phyloP scores from a whole-genome alignment of 2,329 filamentous ascomycete genomes.

The Penicillium sp. region DNA sequence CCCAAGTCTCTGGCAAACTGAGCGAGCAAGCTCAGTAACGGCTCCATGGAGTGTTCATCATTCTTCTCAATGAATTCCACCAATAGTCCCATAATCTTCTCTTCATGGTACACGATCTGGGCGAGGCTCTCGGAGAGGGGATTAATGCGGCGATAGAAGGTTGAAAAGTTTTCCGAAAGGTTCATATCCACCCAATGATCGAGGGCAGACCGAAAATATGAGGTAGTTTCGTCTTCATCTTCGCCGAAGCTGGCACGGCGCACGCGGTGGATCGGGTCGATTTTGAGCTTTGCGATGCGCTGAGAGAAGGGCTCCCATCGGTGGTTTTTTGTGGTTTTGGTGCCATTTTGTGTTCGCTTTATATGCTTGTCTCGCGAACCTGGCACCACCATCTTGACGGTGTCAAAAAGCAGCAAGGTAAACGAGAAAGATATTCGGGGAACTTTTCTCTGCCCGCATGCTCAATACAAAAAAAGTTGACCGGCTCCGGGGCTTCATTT shows the following conservation, averaged over 20 bases:
- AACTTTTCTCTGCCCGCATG: conserved; percentile 22
- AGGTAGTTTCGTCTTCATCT: conserved; percentile 73
- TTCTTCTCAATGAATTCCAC: conserved; percentile 73
- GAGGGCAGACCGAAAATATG: conserved; percentile 79
- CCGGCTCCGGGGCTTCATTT: conserved; percentile 30
- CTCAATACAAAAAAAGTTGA: conserved; percentile 41
- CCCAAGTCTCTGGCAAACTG: conserved; percentile 95
- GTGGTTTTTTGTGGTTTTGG: conserved; percentile 77
- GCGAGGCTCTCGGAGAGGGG: conserved; percentile 85
- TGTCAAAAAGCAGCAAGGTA: conserved; percentile 28
- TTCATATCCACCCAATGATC: conserved; percentile 92
- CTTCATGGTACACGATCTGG: conserved; percentile 87
- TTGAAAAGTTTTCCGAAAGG: conserved; percentile 75
- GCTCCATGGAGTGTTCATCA: conserved; percentile 79
- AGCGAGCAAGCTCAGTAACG: conserved; percentile 81
- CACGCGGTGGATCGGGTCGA: conserved; percentile 89
- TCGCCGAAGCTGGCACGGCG: conserved; percentile 78
- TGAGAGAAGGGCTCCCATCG: conserved; percentile 88
- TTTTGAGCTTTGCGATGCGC: conserved; percentile 86
- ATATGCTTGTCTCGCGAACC: conserved; percentile 69
- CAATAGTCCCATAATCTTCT: conserved; percentile 77
- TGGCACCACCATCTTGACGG: conserved; percentile 49
- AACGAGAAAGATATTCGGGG: conserved; percentile 19
- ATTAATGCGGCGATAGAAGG: conserved; percentile 72
- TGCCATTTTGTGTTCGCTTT: conserved; percentile 67